These are phyloP conservation scores for Sonneratia caseolaris DNA, from an alignment of 345 rosid genomes.

Conservation along the genomic window DNA sequence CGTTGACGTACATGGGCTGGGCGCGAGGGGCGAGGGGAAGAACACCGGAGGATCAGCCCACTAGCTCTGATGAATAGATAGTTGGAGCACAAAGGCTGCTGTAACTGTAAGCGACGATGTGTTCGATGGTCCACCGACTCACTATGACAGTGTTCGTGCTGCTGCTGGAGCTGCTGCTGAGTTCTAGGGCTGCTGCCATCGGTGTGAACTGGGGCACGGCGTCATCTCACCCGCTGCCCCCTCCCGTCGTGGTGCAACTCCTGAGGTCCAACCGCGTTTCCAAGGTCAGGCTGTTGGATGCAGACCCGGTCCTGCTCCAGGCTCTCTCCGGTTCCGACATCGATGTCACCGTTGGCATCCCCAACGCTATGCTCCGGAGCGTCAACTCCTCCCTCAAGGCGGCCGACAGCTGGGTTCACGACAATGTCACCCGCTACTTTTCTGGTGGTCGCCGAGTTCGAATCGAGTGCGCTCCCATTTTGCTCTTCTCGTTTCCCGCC, in stretches of 20 bases:
- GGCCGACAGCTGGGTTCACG: constrained; percentile 88
- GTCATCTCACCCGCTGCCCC: constrained; percentile 75
- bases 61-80: too few relatives aligned
- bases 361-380: constrained; percentile 47
- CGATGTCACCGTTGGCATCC: constrained; percentile 62
- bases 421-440: constrained; percentile 87
- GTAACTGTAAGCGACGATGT: not conserved
- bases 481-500: not conserved
- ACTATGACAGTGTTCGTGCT: not conserved
- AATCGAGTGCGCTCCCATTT: constrained; percentile 44
- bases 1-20: too few relatives aligned
- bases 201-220: constrained; percentile 84
- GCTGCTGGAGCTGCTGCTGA: not conserved
- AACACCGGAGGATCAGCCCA: too few relatives aligned
- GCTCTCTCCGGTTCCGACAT: constrained; percentile 73
- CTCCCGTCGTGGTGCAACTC: constrained; percentile 71
- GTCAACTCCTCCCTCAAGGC: constrained; percentile 66
- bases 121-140: not conserved
- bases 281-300: constrained; percentile 67
- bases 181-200: constrained; percentile 16
- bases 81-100: too few relatives aligned
- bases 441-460: constrained; percentile 37
- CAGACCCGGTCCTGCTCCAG: constrained; percentile 56
- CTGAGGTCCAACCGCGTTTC: constrained; percentile 67
- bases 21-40: too few relatives aligned